Evolutionary conservation across 306 rosid species (phyloP).

Genomic region (Ormosia emarginata): DNA sequence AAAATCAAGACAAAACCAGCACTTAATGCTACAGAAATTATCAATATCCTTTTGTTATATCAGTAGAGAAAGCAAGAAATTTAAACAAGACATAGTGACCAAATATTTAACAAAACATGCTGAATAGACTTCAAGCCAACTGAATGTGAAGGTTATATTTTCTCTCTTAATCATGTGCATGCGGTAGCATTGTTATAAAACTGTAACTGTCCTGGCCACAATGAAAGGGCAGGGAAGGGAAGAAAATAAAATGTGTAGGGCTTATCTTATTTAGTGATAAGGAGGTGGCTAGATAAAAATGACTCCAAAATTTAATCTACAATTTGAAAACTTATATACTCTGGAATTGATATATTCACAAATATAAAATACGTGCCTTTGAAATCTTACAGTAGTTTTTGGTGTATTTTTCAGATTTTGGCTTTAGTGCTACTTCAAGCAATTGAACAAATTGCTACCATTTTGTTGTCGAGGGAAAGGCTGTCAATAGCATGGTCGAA

Average conservation of each 20-base stretch:
- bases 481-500: background rate
- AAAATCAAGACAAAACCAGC: background rate
- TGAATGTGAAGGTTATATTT: background rate
- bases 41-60: background rate
- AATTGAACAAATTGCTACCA: background rate
- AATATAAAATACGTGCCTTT: background rate
- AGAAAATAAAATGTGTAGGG: no score
- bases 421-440: background rate
- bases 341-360: no score
- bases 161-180: no score
- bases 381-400: background rate
- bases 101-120: background rate
- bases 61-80: background rate
- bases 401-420: background rate
- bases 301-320: no score
- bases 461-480: background rate
- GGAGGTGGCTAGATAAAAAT: no score
- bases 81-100: background rate
- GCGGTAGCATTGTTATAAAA: no score
- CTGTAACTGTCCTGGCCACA: no score
- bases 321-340: no score
- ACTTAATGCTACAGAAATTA: background rate
- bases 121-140: background rate
- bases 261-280: no score
- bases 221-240: no score